Percentiles rank a stretch among this genome's conserved stretches.
Evolutionary conservation across 2,329 filamentous ascomycete species (phyloP).

Genomic region (Tolypocladium ophioglossoides): DNA sequence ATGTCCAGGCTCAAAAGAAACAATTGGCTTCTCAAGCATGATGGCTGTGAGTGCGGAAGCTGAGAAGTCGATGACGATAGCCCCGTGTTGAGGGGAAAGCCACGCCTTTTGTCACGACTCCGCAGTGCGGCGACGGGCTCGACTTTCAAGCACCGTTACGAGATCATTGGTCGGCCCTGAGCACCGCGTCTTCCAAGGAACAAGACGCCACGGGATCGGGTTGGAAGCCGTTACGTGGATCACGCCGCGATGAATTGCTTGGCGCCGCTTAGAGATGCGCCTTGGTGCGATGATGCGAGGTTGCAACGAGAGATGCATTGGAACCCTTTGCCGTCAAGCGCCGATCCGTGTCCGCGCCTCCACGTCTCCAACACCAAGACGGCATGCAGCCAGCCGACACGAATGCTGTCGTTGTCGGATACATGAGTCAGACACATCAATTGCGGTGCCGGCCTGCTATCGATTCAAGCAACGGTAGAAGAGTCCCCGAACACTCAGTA

Average conservation of each 20-base stretch:
- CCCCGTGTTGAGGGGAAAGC: not conserved
- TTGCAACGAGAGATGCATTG: not conserved
- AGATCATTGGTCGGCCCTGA: not conserved
- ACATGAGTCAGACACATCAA: no score
- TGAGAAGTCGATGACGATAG: not conserved
- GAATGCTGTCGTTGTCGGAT: no score
- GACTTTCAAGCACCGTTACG: not conserved
- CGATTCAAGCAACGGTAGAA: no score
- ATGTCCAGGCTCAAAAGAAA: conserved; percentile 11
- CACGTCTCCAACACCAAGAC: no score
- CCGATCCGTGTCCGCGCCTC: no score
- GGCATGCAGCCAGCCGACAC: no score
- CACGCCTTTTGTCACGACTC: not conserved
- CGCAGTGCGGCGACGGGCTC: not conserved
- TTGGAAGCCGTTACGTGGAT: not conserved
- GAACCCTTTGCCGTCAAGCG: not conserved
- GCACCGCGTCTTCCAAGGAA: not conserved
- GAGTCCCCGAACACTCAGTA: no score
- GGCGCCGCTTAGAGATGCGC: not conserved
- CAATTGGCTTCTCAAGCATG: conserved; percentile 16
- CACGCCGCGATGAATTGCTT: not conserved
- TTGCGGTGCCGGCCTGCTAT: no score
- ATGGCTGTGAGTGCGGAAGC: not conserved
- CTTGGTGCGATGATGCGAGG: not conserved
- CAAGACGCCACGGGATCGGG: not conserved